Conservation (phyloP, 306 rosid species). For the Dalbergia oliveri region DNA sequence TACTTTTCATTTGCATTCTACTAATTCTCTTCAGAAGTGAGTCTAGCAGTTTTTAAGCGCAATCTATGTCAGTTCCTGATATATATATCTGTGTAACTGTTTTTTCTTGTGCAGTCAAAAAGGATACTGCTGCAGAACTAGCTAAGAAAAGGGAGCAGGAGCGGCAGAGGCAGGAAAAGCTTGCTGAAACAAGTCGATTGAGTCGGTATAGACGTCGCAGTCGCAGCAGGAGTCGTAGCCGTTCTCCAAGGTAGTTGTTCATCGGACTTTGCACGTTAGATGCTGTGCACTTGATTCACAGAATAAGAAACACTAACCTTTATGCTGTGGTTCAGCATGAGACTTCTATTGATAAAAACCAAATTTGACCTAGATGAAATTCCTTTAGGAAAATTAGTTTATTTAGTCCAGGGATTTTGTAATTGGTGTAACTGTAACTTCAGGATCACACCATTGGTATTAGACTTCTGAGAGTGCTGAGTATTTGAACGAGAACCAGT, state of each 20-base stretch:
- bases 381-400: slow-evolving; percentile 8
- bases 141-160: slow-evolving; percentile 95
- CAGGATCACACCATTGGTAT: background rate
- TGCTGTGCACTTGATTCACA: slow-evolving; percentile 7
- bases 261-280: background rate
- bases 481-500: background rate
- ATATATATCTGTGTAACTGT: slow-evolving; percentile 11
- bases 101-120: slow-evolving; percentile 75
- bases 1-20: slow-evolving; percentile 1
- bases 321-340: slow-evolving; percentile 26
- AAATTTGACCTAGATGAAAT: background rate
- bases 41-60: background rate
- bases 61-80: slow-evolving; percentile 17
- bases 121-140: slow-evolving; percentile 91
- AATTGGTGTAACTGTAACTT: slow-evolving; percentile 13
- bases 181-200: slow-evolving; percentile 90
- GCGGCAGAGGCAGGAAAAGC: slow-evolving; percentile 92
- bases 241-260: slow-evolving; percentile 72
- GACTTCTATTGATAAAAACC: background rate
- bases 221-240: slow-evolving; percentile 85
- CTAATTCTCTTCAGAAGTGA: slow-evolving; percentile 17
- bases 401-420: background rate
- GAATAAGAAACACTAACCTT: slow-evolving; percentile 1
- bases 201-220: slow-evolving; percentile 79
- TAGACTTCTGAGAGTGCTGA: slow-evolving; percentile 11